These are phyloP conservation scores for Mycena leptocephala DNA, from an alignment of 768 basidiomycete species.

Conservation along the genomic window DNA sequence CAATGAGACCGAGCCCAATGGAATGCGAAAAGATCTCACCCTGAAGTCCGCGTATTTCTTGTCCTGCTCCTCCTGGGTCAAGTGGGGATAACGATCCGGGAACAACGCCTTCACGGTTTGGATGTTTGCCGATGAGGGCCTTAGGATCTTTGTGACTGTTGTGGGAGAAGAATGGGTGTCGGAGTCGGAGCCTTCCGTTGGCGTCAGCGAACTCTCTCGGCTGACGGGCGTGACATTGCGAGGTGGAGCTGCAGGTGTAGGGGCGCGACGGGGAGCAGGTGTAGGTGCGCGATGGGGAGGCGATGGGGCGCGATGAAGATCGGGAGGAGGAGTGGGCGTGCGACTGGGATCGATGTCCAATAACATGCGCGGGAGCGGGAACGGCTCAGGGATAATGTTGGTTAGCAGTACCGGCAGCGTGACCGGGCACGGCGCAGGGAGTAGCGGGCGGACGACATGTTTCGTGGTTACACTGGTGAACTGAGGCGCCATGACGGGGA, in stretches of 20 bases:
- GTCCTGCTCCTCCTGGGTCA: neutral
- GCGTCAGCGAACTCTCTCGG: conserved; percentile 8
- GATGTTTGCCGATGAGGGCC: conserved; percentile 15
- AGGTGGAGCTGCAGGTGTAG: neutral
- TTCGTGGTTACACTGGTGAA: too few species aligned
- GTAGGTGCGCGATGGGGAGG: neutral
- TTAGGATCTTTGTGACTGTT: too few species aligned
- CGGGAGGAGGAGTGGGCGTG: too few species aligned
- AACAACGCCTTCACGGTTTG: conserved; percentile 1
- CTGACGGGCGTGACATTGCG: neutral
- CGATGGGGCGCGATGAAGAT: too few species aligned
- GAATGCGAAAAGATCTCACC: neutral
- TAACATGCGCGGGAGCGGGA: neutral
- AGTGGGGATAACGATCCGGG: neutral
- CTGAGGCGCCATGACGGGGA: too few species aligned
- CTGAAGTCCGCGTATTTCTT: conserved; percentile 4
- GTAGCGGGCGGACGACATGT: too few species aligned
- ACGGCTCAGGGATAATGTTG: neutral
- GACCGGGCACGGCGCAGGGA: too few species aligned
- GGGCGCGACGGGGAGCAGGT: neutral
- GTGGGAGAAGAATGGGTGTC: neutral
- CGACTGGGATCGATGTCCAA: neutral
- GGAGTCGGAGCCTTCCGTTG: neutral
- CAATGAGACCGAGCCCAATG: neutral
- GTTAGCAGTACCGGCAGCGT: conserved; percentile 3